Conservation (phyloP, 441 rosid species). For the Rhodomyrtus psidioides region DNA sequence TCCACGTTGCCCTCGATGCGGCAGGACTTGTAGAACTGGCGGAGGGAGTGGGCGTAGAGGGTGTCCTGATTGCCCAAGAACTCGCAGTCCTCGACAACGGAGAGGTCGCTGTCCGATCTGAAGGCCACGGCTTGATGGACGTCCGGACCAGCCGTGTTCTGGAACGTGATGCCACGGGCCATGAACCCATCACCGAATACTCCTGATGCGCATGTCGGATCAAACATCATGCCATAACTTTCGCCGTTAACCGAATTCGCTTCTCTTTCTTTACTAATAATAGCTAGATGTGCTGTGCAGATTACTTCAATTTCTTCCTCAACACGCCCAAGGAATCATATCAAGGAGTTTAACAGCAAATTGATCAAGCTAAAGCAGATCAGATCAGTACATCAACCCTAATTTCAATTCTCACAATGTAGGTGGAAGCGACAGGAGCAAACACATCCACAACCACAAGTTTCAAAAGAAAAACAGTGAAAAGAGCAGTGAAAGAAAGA, state of each 20-base stretch:
- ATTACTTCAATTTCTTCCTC: neutral
- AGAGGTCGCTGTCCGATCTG: slow-evolving; percentile 77
- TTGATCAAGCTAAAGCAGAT: neutral
- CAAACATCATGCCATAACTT: neutral
- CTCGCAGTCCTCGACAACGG: slow-evolving; percentile 70
- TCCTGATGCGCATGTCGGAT: slow-evolving; percentile 31
- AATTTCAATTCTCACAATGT: neutral
- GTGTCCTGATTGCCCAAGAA: slow-evolving; percentile 92
- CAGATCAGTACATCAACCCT: too few relatives aligned
- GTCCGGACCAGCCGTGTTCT: slow-evolving; percentile 78
- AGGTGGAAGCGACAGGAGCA: neutral
- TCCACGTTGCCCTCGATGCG: slow-evolving; percentile 79
- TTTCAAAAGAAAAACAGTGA: neutral
- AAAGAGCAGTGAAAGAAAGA: neutral
- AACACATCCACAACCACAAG: neutral
- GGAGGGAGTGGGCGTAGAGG: slow-evolving; percentile 77
- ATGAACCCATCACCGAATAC: slow-evolving; percentile 88
- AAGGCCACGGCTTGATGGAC: slow-evolving; percentile 94
- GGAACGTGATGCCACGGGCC: slow-evolving; percentile 75
- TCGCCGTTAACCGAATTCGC: neutral
- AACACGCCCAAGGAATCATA: neutral
- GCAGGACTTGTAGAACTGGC: slow-evolving; percentile 81
- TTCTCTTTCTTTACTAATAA: neutral
- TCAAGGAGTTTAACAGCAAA: neutral
- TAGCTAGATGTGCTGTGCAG: neutral